Base-by-base conservation (phyloP, 2,329 filamentous ascomycete genomes). In the Fusarium sublunatum region DNA sequence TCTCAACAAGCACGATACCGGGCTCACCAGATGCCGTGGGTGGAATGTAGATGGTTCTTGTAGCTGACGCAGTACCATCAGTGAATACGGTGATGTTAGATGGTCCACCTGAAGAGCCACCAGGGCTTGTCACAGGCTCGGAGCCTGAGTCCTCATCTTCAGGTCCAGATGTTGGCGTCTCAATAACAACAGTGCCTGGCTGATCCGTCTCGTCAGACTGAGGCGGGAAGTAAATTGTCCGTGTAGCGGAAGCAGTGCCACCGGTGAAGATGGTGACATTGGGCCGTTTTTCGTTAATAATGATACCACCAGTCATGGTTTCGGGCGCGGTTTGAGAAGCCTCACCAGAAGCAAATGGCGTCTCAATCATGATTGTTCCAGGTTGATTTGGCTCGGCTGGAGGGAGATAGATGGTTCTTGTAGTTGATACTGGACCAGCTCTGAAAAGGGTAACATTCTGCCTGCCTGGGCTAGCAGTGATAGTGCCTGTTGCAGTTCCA, bases 321-420 rank as follows among this genome's bases (percentile, higher is more conserved):
- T 3, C 31, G 6, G 15, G 12, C 1, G n/a, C 19, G 19, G 19
- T 39, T 15, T 9, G 12, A 5, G 53, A 39, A 2, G 22, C 29
- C n/a, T 15, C 11, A 1, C 8, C 35, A 3, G 47, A 28, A 7
- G 6, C 39, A 1, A 12, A 25, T 3, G 59, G 59, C 2, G 52
- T 58, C 4, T 62, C 41, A 2, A 62, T 31, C 0, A 62, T 5
- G 3, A 62, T 25, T 1, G 59, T 63, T 3, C 53, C 58, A 2
- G 28, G 44, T 1, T 43, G 44, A 6, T n/a, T 34, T 0, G 42
- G 40, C 0, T 8, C 34, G 6, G 45, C 31, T 5, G 54, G 35
- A 1, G 57, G 47, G 3, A 22, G 34, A 8, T 53, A 59, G 2
- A 44, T 15, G 0, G 58, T 60, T 2, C 31, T 35, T 5, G 26